Percentiles rank a stretch among this genome's conserved stretches.
These are phyloP conservation scores for Besnoitia besnoiti DNA, from an alignment of 169 alveolate species.

Conservation along the genomic window DNA sequence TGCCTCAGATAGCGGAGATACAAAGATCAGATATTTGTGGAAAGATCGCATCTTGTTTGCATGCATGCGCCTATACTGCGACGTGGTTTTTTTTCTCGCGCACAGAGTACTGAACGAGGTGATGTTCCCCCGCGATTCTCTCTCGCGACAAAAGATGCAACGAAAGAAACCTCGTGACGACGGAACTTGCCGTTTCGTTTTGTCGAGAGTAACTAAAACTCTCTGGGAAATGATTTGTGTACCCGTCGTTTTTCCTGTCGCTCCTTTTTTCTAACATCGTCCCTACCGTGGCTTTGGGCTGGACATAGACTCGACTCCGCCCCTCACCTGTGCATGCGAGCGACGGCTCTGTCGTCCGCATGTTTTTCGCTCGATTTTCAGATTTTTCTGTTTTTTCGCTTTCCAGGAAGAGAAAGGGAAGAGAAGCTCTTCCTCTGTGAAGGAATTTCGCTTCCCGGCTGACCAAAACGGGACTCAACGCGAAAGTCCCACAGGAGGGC, in stretches of 20 bases:
- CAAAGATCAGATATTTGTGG: background rate
- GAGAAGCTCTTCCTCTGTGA: background rate
- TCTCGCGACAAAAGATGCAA: background rate
- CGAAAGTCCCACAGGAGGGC: background rate
- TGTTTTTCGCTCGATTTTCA: background rate
- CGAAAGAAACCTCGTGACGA: background rate
- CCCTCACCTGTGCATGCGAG: background rate
- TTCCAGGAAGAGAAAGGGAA: background rate
- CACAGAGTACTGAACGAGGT: background rate
- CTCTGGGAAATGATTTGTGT: too few species aligned
- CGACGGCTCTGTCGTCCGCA: background rate
- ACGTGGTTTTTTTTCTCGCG: background rate
- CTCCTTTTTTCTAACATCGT: too few species aligned
- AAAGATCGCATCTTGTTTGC: background rate
- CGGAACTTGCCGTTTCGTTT: too few species aligned
- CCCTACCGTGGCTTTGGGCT: background rate
- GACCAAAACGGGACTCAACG: background rate
- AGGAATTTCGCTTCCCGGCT: background rate
- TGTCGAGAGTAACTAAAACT: too few species aligned
- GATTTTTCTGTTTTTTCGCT: background rate
- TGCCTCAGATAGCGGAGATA: background rate
- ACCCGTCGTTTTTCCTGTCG: too few species aligned
- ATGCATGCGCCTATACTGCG: background rate
- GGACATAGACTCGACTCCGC: background rate
- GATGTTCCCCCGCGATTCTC: background rate